A percentile compares a stretch with the other conserved stretches of the same genome.
These are phyloP conservation scores for Penicillium sp. DNA, from an alignment of 2,329 filamentous ascomycete genomes.

Conservation along the genomic window DNA sequence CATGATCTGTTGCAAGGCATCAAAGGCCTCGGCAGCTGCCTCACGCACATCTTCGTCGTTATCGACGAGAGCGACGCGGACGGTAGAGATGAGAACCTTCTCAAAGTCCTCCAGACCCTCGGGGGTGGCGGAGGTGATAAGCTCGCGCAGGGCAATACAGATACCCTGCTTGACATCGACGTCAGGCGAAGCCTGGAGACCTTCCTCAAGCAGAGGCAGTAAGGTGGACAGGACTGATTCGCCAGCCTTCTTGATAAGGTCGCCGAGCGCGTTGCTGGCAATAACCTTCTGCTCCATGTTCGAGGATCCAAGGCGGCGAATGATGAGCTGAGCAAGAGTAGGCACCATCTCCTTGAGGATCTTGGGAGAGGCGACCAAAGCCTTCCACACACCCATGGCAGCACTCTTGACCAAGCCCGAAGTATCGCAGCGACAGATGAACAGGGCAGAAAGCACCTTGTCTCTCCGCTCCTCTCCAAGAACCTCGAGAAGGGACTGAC, in stretches of 20 bases:
- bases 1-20: conserved; percentile 87
- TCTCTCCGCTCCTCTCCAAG: conserved; percentile 95
- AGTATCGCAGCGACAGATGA: conserved; percentile 97
- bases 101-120: conserved; percentile 93
- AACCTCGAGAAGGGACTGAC: conserved; percentile 87
- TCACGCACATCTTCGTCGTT: conserved; percentile 86
- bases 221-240: conserved; percentile 87
- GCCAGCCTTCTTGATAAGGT: conserved; percentile 94
- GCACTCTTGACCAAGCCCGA: conserved; percentile 86
- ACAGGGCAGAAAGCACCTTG: conserved; percentile 94
- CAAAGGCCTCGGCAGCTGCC: conserved; percentile 94
- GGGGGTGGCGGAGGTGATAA: conserved; percentile 83
- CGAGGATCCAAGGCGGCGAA: conserved; percentile 86
- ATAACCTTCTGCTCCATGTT: conserved; percentile 99
- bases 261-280: conserved; percentile 92
- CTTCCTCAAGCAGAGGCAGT: conserved; percentile 88
- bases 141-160: conserved; percentile 89
- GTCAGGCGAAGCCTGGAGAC: conserved; percentile 82
- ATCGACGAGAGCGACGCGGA: conserved; percentile 89
- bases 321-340: conserved; percentile 91
- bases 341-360: conserved; percentile 95
- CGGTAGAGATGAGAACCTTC: conserved; percentile 89
- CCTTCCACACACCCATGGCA: conserved; percentile 94
- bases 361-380: conserved; percentile 83
- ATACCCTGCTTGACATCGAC: conserved; percentile 95